Conservation (phyloP, 1,139 yeast species). For the Saccharomycopsis phalli region DNA sequence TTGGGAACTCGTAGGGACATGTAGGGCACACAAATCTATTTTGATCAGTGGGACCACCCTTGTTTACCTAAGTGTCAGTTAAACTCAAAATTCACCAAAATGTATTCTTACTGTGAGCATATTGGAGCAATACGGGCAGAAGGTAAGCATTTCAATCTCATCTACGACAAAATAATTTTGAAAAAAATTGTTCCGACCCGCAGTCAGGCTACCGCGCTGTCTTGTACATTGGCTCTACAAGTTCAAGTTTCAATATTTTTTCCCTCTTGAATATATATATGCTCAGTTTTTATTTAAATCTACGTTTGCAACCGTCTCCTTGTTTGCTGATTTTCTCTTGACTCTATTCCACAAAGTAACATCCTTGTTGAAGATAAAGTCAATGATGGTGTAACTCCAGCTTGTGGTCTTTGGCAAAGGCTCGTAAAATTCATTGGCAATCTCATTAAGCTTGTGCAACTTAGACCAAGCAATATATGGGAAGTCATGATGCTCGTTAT, state of each 20-base stretch:
- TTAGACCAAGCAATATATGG: constrained; percentile 90
- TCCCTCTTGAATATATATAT: constrained; percentile 1
- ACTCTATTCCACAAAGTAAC: constrained; percentile 77
- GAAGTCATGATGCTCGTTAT: constrained; percentile 92
- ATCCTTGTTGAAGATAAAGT: constrained; percentile 59
- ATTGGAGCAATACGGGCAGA: constrained; percentile 89
- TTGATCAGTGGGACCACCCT: constrained; percentile 30
- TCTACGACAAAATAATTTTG: no score
- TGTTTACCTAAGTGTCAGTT: constrained; percentile 10
- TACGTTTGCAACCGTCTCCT: constrained; percentile 1
- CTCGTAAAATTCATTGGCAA: constrained; percentile 76
- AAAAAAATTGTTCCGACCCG: background rate
- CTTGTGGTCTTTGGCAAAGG: constrained; percentile 71
- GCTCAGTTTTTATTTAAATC: constrained; percentile 15
- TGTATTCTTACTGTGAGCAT: constrained; percentile 57
- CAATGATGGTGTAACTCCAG: constrained; percentile 71
- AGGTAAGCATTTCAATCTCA: constrained; percentile 80
- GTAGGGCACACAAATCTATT: constrained; percentile 68
- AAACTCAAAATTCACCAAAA: no score
- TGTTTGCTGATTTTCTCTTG: constrained; percentile 37
- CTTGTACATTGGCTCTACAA: background rate
- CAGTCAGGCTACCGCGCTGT: background rate
- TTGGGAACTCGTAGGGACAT: constrained; percentile 90
- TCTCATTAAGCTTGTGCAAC: constrained; percentile 51
- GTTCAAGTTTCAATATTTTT: background rate